These are phyloP conservation scores for Paxillus ammoniavirescens DNA, from an alignment of 768 basidiomycete species.

Conservation along the genomic window DNA sequence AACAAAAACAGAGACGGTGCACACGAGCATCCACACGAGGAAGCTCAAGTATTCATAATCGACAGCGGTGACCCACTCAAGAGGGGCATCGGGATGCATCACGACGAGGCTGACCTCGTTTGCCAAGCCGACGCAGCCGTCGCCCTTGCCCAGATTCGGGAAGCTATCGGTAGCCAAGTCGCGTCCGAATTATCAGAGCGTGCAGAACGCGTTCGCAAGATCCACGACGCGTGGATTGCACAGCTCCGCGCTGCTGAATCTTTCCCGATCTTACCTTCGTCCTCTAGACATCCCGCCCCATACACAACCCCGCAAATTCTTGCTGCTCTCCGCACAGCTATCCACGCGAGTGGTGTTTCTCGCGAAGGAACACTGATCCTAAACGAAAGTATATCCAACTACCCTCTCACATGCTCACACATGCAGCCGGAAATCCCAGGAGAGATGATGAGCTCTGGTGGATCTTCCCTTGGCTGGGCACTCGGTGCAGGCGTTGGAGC, in stretches of 20 bases:
- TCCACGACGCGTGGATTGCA: conserved; percentile 28
- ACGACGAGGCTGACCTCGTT: conserved; percentile 54
- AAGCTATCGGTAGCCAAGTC: conserved; percentile 10
- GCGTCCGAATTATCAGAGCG: conserved; percentile 13
- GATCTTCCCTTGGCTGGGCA: conserved; percentile 67
- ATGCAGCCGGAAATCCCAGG: conserved; percentile 52
- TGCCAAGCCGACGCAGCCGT: conserved; percentile 55
- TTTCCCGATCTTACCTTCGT: conserved; percentile 17
- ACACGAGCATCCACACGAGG: conserved; percentile 34
- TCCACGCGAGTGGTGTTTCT: conserved; percentile 35
- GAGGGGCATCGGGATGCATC: conserved; percentile 44
- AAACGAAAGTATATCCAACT: conserved; percentile 66
- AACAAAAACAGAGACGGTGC: conserved; percentile 36
- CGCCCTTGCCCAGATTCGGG: conserved; percentile 48
- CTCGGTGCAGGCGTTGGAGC: conserved; percentile 65
- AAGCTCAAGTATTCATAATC: conserved; percentile 55
- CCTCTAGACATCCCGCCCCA: conserved; percentile 9
- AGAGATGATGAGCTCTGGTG: conserved; percentile 54
- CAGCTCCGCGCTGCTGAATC: conserved; percentile 33
- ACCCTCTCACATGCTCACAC: conserved; percentile 54
- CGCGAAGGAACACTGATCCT: conserved; percentile 45
- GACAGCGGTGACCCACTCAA: conserved; percentile 65
- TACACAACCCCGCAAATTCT: conserved; percentile 49
- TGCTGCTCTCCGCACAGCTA: conserved; percentile 42
- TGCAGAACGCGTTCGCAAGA: conserved; percentile 14